Conservation (phyloP, 495 filamentous ascomycete species). For the Amphirosellinia nigrospora region DNA sequence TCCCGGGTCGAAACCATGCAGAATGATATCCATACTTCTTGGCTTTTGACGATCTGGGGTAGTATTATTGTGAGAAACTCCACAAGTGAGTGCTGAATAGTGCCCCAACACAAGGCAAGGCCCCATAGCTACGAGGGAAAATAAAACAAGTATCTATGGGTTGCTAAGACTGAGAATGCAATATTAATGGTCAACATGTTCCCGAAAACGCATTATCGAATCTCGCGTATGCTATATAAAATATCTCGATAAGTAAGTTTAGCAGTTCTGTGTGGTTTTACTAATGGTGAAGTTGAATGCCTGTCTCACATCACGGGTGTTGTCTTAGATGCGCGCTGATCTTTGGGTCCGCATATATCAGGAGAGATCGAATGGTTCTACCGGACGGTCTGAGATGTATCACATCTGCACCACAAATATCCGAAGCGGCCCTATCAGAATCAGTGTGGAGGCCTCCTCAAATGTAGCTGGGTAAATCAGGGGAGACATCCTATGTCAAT, state of each 20-base stretch:
- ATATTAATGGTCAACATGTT: neutral
- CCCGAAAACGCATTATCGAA: neutral
- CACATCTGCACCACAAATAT: neutral
- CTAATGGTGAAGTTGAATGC: neutral
- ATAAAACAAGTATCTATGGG: neutral
- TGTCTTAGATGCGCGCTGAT: conserved; percentile 14
- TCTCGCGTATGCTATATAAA: neutral
- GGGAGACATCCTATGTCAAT: neutral
- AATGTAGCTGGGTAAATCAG: neutral
- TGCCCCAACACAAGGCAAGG: neutral
- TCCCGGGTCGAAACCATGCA: neutral
- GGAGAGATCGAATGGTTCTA: conserved; percentile 12
- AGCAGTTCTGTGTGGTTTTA: neutral
- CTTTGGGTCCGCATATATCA: conserved; percentile 6
- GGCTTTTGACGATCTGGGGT: neutral
- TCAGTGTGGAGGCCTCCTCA: neutral
- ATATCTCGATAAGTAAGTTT: neutral
- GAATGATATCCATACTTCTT: neutral
- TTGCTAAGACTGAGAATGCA: neutral
- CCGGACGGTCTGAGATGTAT: neutral
- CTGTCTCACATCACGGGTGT: conserved; percentile 15
- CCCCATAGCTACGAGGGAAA: neutral
- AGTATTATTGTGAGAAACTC: neutral
- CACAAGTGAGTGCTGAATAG: neutral
- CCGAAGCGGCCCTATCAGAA: conserved; percentile 20